A percentile compares a stretch with the other conserved stretches of the same genome.
These are phyloP conservation scores for Heterobasidion occidentale DNA, from an alignment of 1,284 basidiomycete species.

Conservation along the genomic window DNA sequence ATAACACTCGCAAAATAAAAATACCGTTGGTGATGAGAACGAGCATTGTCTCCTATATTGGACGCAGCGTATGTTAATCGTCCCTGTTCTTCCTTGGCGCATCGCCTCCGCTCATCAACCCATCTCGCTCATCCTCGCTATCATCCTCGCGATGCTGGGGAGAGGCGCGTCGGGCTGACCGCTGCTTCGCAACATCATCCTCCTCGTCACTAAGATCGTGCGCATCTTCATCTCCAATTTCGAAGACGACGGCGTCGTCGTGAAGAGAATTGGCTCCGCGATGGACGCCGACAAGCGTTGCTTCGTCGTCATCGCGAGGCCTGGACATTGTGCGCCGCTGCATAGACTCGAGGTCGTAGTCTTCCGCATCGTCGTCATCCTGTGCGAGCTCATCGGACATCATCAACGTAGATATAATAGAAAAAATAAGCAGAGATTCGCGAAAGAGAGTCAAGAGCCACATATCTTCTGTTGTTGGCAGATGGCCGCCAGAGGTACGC, in stretches of 20 bases:
- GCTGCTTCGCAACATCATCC: conserved; percentile 30
- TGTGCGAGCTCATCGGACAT: conserved; percentile 84
- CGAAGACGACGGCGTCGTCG: conserved; percentile 82
- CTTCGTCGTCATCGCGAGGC: conserved; percentile 61
- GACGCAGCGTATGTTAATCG: conserved; percentile 13
- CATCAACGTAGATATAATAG: conserved; percentile 49
- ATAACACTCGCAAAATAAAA: conserved; percentile 15
- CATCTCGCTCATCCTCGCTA: conserved; percentile 50
- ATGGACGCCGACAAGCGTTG: conserved; percentile 57
- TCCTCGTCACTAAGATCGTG: conserved; percentile 52
- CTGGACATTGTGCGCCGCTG: conserved; percentile 38
- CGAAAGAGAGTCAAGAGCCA: conserved; percentile 12
- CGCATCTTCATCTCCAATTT: conserved; percentile 83
- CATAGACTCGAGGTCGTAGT: conserved; percentile 81
- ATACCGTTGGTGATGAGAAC: background rate
- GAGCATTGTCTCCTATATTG: background rate
- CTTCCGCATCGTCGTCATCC: conserved; percentile 89
- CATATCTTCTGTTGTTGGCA: conserved; percentile 84
- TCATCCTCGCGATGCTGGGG: conserved; percentile 26
- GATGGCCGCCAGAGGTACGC: conserved; percentile 94
- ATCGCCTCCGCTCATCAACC: conserved; percentile 41
- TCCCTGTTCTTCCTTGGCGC: conserved; percentile 13
- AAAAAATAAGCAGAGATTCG: conserved; percentile 12
- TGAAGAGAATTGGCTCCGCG: conserved; percentile 37
- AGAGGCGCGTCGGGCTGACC: conserved; percentile 46